A percentile compares a stretch with the other conserved stretches of the same genome.
Evolutionary conservation across 805 yeast genomes (phyloP).

Genomic region (Saccharomycopsis fodiens): DNA sequence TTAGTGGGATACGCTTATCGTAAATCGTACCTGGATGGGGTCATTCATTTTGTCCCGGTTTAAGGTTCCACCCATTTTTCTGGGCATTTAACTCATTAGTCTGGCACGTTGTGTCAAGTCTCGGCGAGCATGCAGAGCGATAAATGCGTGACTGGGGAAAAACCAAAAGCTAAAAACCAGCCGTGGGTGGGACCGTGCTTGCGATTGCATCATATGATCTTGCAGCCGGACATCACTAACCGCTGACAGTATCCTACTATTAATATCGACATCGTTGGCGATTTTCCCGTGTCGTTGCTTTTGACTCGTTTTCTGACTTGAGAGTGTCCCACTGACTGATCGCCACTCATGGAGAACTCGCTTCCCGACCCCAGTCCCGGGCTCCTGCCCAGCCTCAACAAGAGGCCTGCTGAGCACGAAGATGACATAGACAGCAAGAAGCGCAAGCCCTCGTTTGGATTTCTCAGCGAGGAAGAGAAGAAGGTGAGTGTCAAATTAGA

Average conservation of each 20-base stretch:
- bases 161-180: neutral
- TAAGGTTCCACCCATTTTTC: too few relatives aligned
- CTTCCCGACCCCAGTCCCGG: neutral
- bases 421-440: neutral
- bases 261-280: neutral
- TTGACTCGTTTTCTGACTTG: too few relatives aligned
- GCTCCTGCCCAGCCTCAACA: neutral
- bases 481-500: constrained; percentile 11
- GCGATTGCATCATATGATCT: neutral
- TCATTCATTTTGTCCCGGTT: too few relatives aligned
- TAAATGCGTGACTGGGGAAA: constrained; percentile 2
- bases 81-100: too few relatives aligned
- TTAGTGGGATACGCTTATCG: too few relatives aligned
- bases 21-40: too few relatives aligned
- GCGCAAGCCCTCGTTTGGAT: constrained; percentile 2
- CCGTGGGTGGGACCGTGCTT: neutral
- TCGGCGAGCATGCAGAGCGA: neutral
- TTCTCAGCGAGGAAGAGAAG: constrained; percentile 16
- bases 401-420: neutral
- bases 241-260: too few relatives aligned
- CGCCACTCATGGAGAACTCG: too few relatives aligned
- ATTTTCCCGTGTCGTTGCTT: neutral
- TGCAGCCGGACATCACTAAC: too few relatives aligned
- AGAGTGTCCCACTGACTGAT: too few relatives aligned
- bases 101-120: too few relatives aligned